Conservation (phyloP, 305 asterid genomes). For the Fraxinus sp. region DNA sequence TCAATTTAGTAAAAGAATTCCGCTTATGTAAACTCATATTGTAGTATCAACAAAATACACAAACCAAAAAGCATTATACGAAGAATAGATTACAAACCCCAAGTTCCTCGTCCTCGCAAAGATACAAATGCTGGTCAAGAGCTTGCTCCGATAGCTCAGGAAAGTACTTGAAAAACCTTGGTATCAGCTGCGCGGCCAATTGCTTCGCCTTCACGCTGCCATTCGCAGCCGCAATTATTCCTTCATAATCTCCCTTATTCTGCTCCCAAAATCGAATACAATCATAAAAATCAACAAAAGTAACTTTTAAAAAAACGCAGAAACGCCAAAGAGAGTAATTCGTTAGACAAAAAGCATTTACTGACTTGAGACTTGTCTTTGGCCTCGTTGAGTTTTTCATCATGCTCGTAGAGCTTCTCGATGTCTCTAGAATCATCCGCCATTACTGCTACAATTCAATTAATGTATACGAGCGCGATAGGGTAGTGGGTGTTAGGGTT, state of each 20-base stretch:
- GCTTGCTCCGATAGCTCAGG: constrained; percentile 75
- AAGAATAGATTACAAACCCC: constrained; percentile 47
- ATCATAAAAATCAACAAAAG: constrained; percentile 2
- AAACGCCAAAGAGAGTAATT: background rate
- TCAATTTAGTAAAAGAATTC: background rate
- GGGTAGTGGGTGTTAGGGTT: constrained; percentile 33
- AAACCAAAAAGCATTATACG: background rate
- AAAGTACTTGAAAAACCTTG: constrained; percentile 76
- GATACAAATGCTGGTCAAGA: constrained; percentile 67
- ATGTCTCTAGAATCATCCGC: constrained; percentile 59
- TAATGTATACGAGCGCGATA: background rate
- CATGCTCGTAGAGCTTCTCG: constrained; percentile 82
- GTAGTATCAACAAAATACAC: background rate
- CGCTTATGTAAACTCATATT: background rate
- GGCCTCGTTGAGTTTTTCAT: constrained; percentile 74
- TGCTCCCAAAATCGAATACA: constrained; percentile 27
- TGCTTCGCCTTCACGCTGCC: constrained; percentile 87
- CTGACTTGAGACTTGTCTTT: constrained; percentile 77
- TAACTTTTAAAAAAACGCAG: background rate
- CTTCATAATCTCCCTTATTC: constrained; percentile 71
- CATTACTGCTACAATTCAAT: constrained; percentile 51
- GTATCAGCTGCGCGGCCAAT: constrained; percentile 87
- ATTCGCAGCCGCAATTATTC: constrained; percentile 71
- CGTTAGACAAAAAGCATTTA: constrained; percentile 2
- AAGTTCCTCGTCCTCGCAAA: constrained; percentile 84